phyloP scores from a whole-genome alignment of 2,329 filamentous ascomycete genomes.

The Alternaria longipes region DNA sequence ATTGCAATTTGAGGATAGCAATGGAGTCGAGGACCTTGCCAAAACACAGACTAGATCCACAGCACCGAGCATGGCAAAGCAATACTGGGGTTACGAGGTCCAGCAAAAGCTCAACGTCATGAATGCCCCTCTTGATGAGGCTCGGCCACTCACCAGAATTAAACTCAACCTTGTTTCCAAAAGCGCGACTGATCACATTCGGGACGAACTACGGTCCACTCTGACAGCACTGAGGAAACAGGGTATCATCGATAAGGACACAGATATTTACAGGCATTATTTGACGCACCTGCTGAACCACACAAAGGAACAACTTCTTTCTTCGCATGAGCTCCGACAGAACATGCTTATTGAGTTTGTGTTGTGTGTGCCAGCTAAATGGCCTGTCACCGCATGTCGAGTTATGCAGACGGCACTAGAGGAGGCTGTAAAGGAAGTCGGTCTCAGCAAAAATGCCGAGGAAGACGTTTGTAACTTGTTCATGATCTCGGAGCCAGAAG shows the following conservation, averaged over 20 bases:
- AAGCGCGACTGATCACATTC: not conserved
- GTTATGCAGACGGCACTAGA: constrained; percentile 26
- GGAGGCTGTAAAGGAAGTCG: constrained; percentile 19
- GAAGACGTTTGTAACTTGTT: constrained; percentile 22
- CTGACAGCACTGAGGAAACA: too few relatives aligned
- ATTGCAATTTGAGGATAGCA: too few relatives aligned
- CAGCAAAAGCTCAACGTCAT: constrained; percentile 17
- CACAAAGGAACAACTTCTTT: not conserved
- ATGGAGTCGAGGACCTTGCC: too few relatives aligned
- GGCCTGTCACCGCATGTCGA: constrained; percentile 25
- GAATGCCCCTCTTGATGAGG: constrained; percentile 17
- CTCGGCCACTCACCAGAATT: constrained; percentile 16
- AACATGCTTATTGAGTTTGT: constrained; percentile 21
- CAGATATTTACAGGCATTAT: too few relatives aligned
- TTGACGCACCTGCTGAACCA: too few relatives aligned
- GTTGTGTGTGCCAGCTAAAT: constrained; percentile 32
- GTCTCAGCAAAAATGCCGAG: constrained; percentile 11
- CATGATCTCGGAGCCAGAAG: constrained; percentile 34
- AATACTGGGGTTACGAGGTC: constrained; percentile 25
- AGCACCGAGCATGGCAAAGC: not conserved
- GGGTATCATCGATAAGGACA: too few relatives aligned
- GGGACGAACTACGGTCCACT: too few relatives aligned
- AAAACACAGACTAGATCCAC: not conserved
- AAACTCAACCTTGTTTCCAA: constrained; percentile 20
- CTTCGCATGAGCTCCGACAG: constrained; percentile 4